phyloP scores from a whole-genome alignment of 1,284 basidiomycete species.

The Ustilago sp. region DNA sequence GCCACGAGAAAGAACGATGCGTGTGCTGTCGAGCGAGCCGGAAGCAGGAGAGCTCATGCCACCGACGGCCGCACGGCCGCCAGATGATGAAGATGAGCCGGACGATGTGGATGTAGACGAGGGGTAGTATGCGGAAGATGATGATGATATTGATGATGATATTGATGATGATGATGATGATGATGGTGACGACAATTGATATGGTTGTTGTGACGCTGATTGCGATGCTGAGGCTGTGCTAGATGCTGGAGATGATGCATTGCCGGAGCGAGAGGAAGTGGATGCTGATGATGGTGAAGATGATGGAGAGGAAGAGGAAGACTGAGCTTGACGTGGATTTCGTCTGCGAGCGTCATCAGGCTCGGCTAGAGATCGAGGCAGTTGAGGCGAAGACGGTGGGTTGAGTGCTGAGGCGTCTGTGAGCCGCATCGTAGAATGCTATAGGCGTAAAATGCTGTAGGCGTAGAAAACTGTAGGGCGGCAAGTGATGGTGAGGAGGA shows the following conservation, averaged over 20 bases:
- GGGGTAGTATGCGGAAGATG: background rate
- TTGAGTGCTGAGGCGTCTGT: background rate
- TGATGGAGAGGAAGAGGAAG: constrained; percentile 12
- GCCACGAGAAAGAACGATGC: constrained; percentile 48
- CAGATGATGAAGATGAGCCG: constrained; percentile 1
- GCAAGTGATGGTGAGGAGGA: background rate
- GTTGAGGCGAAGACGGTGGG: constrained; percentile 1
- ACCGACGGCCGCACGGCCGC: background rate
- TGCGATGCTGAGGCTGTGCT: constrained; percentile 10
- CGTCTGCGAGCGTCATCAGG: background rate
- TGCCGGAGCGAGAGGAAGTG: constrained; percentile 2
- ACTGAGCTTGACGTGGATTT: constrained; percentile 25
- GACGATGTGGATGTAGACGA: background rate
- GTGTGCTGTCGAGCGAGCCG: constrained; percentile 46
- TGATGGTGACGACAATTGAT: constrained; percentile 8
- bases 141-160: constrained; percentile 10
- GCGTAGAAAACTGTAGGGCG: background rate
- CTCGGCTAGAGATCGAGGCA: constrained; percentile 13
- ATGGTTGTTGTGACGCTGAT: constrained; percentile 4
- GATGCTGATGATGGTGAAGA: constrained; percentile 10
- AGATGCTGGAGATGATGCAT: constrained; percentile 11
- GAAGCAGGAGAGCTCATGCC: constrained; percentile 40
- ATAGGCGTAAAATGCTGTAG: too few relatives aligned
- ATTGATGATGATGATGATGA: constrained; percentile 10
- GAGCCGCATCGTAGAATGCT: constrained; percentile 17